Percentiles rank a stretch among this genome's conserved stretches.
Conservation (phyloP, 176 grass and related monocot genomes). For the Oryza longistaminata region DNA sequence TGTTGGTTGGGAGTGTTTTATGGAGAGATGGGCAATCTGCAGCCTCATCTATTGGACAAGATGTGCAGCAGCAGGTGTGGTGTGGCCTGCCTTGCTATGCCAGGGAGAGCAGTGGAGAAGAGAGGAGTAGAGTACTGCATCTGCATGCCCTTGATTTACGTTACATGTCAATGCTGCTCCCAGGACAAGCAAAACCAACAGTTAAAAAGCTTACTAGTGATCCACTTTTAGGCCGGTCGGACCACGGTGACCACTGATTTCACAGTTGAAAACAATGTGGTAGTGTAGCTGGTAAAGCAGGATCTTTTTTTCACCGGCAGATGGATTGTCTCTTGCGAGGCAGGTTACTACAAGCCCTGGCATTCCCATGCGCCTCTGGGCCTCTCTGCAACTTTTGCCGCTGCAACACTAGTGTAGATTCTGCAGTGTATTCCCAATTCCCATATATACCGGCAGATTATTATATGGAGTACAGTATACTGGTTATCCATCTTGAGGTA, state of each 20-base stretch:
- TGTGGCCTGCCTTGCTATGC: conserved; percentile 10
- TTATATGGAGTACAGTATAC: neutral
- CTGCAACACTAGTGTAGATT: conserved; percentile 27
- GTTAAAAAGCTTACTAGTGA: conserved; percentile 36
- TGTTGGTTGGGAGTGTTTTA: neutral
- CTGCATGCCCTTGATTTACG: conserved; percentile 13
- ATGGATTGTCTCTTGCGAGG: conserved; percentile 35
- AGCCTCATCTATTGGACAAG: conserved; percentile 30
- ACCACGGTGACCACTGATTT: conserved; percentile 34
- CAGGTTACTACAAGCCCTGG: neutral
- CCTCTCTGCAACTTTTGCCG: conserved; percentile 26
- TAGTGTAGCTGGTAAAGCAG: conserved; percentile 17
- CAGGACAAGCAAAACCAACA: conserved; percentile 13
- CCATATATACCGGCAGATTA: conserved; percentile 12
- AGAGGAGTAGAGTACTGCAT: neutral
- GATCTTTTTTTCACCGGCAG: conserved; percentile 16
- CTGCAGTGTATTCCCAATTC: conserved; percentile 26
- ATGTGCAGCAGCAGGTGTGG: conserved; percentile 32
- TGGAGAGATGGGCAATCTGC: neutral
- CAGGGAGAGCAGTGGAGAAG: neutral
- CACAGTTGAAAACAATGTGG: conserved; percentile 25
- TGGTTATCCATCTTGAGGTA: conserved; percentile 25
- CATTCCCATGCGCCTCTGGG: neutral
- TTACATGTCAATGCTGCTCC: conserved; percentile 1
- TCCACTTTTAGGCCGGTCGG: conserved; percentile 36